Evolutionary conservation across 2,329 filamentous ascomycete genomes (phyloP).

Genomic region (Ophiocordyceps polyrhachis-furcata): DNA sequence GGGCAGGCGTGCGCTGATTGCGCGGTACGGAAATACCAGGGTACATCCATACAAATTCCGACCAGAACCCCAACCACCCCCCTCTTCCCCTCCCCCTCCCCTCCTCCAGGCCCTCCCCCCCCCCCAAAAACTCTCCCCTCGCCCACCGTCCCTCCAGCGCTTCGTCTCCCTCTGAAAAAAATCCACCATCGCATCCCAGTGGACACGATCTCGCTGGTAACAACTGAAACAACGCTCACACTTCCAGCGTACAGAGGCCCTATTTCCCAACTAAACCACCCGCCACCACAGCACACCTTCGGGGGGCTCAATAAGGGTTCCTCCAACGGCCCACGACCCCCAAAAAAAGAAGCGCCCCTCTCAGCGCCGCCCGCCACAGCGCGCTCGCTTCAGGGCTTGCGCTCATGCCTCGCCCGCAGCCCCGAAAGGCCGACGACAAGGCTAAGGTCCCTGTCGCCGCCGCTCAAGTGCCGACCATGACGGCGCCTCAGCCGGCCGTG

Average conservation of each 20-base stretch:
- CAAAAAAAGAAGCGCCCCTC: not conserved
- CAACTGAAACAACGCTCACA: constrained; percentile 1
- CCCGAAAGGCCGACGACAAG: constrained; percentile 23
- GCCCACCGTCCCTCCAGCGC: constrained; percentile 6
- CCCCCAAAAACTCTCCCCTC: constrained; percentile 9
- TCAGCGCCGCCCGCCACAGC: not conserved
- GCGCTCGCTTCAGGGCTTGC: not conserved
- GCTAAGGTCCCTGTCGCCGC: constrained; percentile 16
- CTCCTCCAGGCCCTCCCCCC: constrained; percentile 11
- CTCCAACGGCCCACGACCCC: too few species aligned
- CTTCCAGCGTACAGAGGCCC: not conserved
- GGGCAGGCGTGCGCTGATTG: too few species aligned
- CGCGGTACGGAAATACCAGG: too few species aligned
- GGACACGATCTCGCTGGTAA: constrained; percentile 1
- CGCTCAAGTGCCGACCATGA: constrained; percentile 15
- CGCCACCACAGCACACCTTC: not conserved
- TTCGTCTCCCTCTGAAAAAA: not conserved
- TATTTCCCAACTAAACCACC: constrained; percentile 1
- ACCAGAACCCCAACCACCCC: too few species aligned
- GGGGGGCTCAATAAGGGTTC: too few species aligned
- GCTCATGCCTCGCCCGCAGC: constrained; percentile 26
- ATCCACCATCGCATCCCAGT: constrained; percentile 3
- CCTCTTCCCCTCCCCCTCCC: too few species aligned
- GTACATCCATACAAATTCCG: too few species aligned
- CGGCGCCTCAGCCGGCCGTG: constrained; percentile 13